Base-by-base conservation (phyloP, 352 stramenopile species). In the Globisporangium spinosum region DNA sequence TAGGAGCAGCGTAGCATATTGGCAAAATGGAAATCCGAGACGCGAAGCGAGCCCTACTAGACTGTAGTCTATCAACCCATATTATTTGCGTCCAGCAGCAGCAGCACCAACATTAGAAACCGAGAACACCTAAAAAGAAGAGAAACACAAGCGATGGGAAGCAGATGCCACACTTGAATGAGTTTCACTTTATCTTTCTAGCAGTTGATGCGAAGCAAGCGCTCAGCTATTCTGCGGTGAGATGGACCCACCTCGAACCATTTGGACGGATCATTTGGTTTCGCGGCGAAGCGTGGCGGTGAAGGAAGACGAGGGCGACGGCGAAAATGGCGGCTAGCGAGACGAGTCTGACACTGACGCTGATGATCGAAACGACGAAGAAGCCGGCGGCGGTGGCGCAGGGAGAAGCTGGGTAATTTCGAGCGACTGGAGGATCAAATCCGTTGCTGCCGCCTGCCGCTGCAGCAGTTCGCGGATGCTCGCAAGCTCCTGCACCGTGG, bases 391-490 rank as follows among this genome's bases (percentile, higher is more conserved):
- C 40, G 29, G 15, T 17, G 35, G 8, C 22, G 51, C 7, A 13
- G 58, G 54, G 17, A 35, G 49, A 9, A 66, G 55, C 9, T 51
- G 71, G 8, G 70, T 40, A 45, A 89, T 71, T 1, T 80, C 82
- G 2, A 89, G 74, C 22, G 82, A 81, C 10, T 78, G 78, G 15
- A 89, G 66, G 34, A 90, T 81, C 47, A 89, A 55, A 17, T 89
- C 80, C 0, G 75, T 89, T 13, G 82, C 76, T 0, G 70, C 65
- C 0, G 70, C 67, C 61, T 90, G 82, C 20, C 64, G 73, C 20
- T 76, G 70, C 13, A 89, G 67, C 0, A 89, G 72, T 17, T 71
- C 62, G 51, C 76, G 82, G 27, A 91, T 73, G 53, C 80, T 72
- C 32, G 71, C 71, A 22, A 87, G 70, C 45, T 89, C 79, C 7